phyloP scores from a whole-genome alignment of 306 rosid genomes.

The Acacia melanoxylon region DNA sequence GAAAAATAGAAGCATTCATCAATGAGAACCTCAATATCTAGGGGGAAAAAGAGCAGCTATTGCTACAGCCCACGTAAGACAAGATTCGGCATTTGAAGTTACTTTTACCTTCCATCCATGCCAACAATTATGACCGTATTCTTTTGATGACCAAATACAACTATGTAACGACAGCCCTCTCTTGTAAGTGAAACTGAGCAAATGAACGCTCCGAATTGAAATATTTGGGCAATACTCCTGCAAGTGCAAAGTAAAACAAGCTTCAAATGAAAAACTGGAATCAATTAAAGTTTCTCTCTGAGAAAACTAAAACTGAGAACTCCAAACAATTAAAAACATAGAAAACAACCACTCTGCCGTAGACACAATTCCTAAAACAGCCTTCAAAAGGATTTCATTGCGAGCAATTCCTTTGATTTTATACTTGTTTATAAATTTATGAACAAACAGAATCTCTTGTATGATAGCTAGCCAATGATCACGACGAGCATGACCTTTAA shows the following conservation, averaged over 20 bases:
- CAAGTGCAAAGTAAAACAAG: constrained; percentile 24
- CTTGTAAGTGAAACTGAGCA: constrained; percentile 64
- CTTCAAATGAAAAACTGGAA: neutral
- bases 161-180: constrained; percentile 55
- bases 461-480: constrained; percentile 95
- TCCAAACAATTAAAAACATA: neutral
- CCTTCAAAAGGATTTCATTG: constrained; percentile 82
- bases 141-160: constrained; percentile 70
- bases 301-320: neutral
- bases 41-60: no score
- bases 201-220: constrained; percentile 69
- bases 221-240: constrained; percentile 73
- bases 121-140: constrained; percentile 70
- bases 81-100: no score
- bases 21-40: no score
- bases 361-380: constrained; percentile 83
- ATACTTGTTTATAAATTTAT: constrained; percentile 68
- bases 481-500: constrained; percentile 93
- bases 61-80: no score
- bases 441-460: constrained; percentile 75
- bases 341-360: constrained; percentile 36
- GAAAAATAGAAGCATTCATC: no score
- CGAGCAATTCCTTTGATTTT: constrained; percentile 65
- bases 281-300: neutral
- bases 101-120: no score